phyloP scores from a whole-genome alignment of 2,329 filamentous ascomycete species.

The Camptophora hylomeconis region DNA sequence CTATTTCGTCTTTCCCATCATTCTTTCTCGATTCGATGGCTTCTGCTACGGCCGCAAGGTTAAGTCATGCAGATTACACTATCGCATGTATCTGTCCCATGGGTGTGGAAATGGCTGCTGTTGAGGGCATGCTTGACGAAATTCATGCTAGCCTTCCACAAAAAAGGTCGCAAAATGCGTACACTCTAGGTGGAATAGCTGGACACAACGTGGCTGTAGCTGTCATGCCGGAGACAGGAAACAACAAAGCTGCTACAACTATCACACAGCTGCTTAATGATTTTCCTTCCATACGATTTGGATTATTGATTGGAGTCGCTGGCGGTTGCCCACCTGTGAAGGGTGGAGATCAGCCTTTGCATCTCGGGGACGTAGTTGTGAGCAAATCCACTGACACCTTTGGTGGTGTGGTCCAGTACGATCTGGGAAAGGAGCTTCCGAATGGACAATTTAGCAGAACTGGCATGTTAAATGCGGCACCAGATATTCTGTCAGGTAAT shows the following conservation, averaged over 20 bases:
- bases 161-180: conserved; percentile 7
- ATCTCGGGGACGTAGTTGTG: conserved; percentile 19
- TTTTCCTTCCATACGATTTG: conserved; percentile 13
- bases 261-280: conserved; percentile 9
- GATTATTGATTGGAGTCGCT: conserved; percentile 33
- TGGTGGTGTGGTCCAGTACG: conserved; percentile 15
- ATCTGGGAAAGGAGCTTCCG: conserved; percentile 14
- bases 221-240: conserved; percentile 9
- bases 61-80: conserved; percentile 7
- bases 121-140: conserved; percentile 11
- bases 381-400: conserved; percentile 9
- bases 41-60: neutral
- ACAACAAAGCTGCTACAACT: conserved; percentile 7
- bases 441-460: conserved; percentile 9
- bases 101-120: conserved; percentile 11
- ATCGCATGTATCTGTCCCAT: conserved; percentile 15
- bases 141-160: conserved; percentile 4
- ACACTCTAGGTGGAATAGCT: conserved; percentile 10
- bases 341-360: conserved; percentile 10
- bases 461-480: conserved; percentile 14
- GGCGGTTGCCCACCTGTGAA: conserved; percentile 18
- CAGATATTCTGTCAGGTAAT: conserved; percentile 8
- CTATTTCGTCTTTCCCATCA: no score
- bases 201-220: conserved; percentile 14
- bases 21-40: no score